A percentile compares a stretch with the other conserved stretches of the same genome.
phyloP scores from a whole-genome alignment of 768 basidiomycete species.

The Podaxis rugospora region DNA sequence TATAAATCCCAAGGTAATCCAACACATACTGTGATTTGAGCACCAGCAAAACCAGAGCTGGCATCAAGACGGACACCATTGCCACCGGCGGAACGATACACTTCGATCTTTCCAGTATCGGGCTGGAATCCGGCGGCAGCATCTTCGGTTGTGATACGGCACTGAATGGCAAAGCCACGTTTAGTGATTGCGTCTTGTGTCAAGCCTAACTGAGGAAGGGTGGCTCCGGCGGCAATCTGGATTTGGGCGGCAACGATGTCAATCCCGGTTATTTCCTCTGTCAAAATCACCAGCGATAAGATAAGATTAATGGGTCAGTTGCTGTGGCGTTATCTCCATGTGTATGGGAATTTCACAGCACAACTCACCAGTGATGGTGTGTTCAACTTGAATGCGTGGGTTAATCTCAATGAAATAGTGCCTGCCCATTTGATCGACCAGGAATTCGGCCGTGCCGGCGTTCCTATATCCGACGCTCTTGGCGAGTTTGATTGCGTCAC shows the following conservation, averaged over 20 bases:
- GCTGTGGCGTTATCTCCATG: not conserved
- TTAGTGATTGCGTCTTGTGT: constrained; percentile 95
- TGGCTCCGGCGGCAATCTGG: constrained; percentile 98
- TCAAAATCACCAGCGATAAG: constrained; percentile 4
- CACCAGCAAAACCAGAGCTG: constrained; percentile 96
- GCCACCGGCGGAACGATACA: constrained; percentile 97
- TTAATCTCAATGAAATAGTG: constrained; percentile 99
- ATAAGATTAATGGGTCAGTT: not conserved
- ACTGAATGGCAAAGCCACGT: constrained; percentile 97
- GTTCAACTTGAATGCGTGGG: constrained; percentile 99
- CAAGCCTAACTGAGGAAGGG: constrained; percentile 90
- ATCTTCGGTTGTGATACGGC: constrained; percentile 98
- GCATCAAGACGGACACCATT: constrained; percentile 98
- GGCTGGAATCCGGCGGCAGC: constrained; percentile 91
- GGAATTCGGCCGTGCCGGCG: constrained; percentile 97
- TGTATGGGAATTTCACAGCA: not conserved
- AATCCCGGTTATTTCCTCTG: constrained; percentile 99
- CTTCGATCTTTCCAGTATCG: constrained; percentile 98
- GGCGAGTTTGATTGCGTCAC: constrained; percentile 92
- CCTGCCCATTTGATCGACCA: constrained; percentile 93
- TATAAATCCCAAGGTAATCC: not conserved
- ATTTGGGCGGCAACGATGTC: constrained; percentile 99
- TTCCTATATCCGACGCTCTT: constrained; percentile 93
- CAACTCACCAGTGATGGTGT: constrained; percentile 87
- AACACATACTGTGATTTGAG: constrained; percentile 85